Evolutionary conservation across 1,284 basidiomycete genomes (phyloP).

Genomic region (Tremellales sp.): DNA sequence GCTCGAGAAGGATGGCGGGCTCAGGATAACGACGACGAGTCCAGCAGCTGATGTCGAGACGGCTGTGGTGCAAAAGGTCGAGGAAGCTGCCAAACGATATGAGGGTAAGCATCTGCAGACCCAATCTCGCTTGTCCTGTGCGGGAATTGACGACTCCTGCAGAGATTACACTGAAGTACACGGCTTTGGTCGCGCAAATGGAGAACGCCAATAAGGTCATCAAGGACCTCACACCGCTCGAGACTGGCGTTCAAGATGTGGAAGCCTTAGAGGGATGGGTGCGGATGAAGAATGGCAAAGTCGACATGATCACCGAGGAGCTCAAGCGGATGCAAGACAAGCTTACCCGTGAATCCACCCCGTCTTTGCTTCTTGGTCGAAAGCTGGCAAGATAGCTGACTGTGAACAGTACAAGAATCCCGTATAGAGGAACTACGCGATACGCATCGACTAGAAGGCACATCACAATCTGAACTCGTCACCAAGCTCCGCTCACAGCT

Average conservation of each 20-base stretch:
- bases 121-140: no score
- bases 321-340: slow-evolving; percentile 67
- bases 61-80: neutral
- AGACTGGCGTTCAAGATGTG: slow-evolving; percentile 59
- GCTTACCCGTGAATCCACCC: slow-evolving; percentile 58
- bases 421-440: slow-evolving; percentile 77
- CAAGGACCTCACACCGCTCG: slow-evolving; percentile 67
- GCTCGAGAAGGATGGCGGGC: neutral
- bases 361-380: neutral
- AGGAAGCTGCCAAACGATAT: slow-evolving; percentile 15
- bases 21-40: slow-evolving; percentile 6
- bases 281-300: slow-evolving; percentile 62
- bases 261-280: slow-evolving; percentile 68
- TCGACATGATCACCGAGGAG: slow-evolving; percentile 61
- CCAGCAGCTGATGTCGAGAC: neutral
- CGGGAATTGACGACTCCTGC: neutral
- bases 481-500: slow-evolving; percentile 66
- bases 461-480: slow-evolving; percentile 69
- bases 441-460: slow-evolving; percentile 69
- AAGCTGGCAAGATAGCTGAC: slow-evolving; percentile 15
- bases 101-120: slow-evolving; percentile 18
- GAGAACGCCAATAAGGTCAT: slow-evolving; percentile 64
- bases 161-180: slow-evolving; percentile 37
- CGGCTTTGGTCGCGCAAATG: slow-evolving; percentile 25
- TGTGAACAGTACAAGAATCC: slow-evolving; percentile 79